Percentiles rank a stretch among this genome's conserved stretches.
phyloP scores from a whole-genome alignment of 768 basidiomycete genomes.

The Mycena amicta region DNA sequence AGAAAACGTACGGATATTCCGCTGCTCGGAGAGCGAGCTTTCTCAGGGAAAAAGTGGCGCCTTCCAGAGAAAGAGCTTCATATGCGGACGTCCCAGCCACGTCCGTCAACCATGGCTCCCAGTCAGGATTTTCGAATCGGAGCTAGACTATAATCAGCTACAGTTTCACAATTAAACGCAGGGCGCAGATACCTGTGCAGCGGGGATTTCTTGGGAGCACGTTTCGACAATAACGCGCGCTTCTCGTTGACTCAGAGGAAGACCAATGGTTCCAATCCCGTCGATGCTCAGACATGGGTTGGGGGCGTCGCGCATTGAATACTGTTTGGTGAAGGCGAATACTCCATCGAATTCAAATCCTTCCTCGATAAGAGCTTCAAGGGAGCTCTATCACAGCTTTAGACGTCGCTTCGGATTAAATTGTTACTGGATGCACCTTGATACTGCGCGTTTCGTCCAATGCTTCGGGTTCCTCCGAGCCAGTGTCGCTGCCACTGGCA shows the following conservation, averaged over 20 bases:
- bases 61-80: not conserved
- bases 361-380: not conserved
- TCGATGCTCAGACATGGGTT: slow-evolving; percentile 13
- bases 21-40: not conserved
- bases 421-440: too few relatives aligned
- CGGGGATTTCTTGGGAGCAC: not conserved
- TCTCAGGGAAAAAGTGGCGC: not conserved
- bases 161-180: not conserved
- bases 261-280: slow-evolving; percentile 6
- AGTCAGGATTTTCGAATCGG: slow-evolving; percentile 3
- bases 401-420: too few relatives aligned
- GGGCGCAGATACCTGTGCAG: not conserved
- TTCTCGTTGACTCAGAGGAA: slow-evolving; percentile 6
- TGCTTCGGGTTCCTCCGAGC: too few relatives aligned
- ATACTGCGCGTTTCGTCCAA: too few relatives aligned
- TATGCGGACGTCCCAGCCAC: not conserved
- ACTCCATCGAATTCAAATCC: slow-evolving; percentile 2
- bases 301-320: slow-evolving; percentile 1
- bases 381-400: not conserved
- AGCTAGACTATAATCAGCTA: slow-evolving; percentile 1
- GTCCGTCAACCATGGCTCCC: slow-evolving; percentile 7
- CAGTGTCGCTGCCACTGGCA: too few relatives aligned
- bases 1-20: not conserved
- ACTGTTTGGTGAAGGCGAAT: not conserved
- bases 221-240: not conserved